phyloP scores from a whole-genome alignment of 805 yeast species.

The Yamadazyma sp. region DNA sequence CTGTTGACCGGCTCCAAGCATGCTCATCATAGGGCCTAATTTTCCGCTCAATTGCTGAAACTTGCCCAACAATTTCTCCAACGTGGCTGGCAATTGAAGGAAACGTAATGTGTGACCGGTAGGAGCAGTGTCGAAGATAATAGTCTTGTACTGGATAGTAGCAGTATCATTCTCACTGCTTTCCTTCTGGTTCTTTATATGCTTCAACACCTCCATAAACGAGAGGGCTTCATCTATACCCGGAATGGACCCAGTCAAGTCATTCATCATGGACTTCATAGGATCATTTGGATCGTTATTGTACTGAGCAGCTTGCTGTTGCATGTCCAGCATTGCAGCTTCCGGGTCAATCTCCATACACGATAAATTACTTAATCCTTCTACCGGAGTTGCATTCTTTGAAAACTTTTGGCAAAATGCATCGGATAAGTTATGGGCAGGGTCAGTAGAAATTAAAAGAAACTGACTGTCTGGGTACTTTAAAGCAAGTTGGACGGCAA shows the following conservation, averaged over 20 bases:
- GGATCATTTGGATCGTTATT: constrained; percentile 60
- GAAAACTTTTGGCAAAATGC: constrained; percentile 98
- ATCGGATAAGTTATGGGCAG: constrained; percentile 96
- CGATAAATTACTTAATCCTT: constrained; percentile 82
- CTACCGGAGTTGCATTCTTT: constrained; percentile 92
- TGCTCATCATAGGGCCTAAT: constrained; percentile 87
- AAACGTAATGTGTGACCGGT: constrained; percentile 97
- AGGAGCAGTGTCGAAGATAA: constrained; percentile 99
- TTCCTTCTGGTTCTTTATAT: constrained; percentile 71
- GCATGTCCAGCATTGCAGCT: constrained; percentile 86
- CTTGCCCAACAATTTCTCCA: constrained; percentile 83
- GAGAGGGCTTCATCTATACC: constrained; percentile 98
- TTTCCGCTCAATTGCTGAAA: constrained; percentile 82
- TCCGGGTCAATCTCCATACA: constrained; percentile 99
- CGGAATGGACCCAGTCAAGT: constrained; percentile 91
- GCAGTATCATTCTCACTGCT: constrained; percentile 18
- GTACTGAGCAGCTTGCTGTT: constrained; percentile 55
- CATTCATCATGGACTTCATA: constrained; percentile 75
- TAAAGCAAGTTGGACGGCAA: constrained; percentile 90
- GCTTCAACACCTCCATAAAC: constrained; percentile 96
- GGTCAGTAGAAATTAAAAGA: constrained; percentile 92
- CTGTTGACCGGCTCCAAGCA: constrained; percentile 66
- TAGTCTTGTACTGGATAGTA: constrained; percentile 63
- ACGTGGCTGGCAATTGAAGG: constrained; percentile 88
- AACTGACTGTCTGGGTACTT: constrained; percentile 78